phyloP scores from a whole-genome alignment of 139 green algal genomes.

The Nannochloris sp. region DNA sequence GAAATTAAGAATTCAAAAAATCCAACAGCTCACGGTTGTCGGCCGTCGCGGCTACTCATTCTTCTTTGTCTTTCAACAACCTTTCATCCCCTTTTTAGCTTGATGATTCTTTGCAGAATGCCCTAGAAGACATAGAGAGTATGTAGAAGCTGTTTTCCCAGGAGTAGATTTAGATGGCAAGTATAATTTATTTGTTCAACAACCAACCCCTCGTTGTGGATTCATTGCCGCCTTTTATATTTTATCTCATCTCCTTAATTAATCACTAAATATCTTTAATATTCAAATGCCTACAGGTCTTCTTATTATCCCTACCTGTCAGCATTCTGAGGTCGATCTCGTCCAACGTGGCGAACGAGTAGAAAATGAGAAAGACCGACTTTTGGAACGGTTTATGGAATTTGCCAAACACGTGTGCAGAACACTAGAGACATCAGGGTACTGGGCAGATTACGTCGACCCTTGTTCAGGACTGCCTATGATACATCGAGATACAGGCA shows the following conservation, averaged over 20 bases:
- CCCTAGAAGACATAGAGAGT: conserved; percentile 32
- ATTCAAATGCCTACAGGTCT: background rate
- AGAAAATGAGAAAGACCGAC: conserved; percentile 79
- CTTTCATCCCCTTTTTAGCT: background rate
- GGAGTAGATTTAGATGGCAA: conserved; percentile 31
- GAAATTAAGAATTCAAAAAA: background rate
- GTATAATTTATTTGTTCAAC: background rate
- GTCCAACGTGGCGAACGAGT: conserved; percentile 67
- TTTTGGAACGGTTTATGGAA: conserved; percentile 84
- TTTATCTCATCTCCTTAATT: background rate
- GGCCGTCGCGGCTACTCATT: background rate
- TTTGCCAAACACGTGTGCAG: conserved; percentile 75
- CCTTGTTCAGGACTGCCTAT: conserved; percentile 91
- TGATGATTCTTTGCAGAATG: conserved; percentile 23
- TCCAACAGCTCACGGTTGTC: background rate
- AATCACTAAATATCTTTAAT: background rate
- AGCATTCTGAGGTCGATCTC: conserved; percentile 72
- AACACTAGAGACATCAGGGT: conserved; percentile 43
- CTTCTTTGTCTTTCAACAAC: background rate
- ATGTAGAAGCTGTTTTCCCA: conserved; percentile 51
- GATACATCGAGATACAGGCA: conserved; percentile 59
- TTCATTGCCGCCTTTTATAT: too few relatives aligned
- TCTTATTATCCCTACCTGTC: conserved; percentile 79
- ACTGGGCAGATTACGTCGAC: conserved; percentile 97
- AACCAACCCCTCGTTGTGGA: background rate